A percentile compares a stretch with the other conserved stretches of the same genome.
phyloP scores from a whole-genome alignment of 129 eudicot species.

The Centella asiatica region DNA sequence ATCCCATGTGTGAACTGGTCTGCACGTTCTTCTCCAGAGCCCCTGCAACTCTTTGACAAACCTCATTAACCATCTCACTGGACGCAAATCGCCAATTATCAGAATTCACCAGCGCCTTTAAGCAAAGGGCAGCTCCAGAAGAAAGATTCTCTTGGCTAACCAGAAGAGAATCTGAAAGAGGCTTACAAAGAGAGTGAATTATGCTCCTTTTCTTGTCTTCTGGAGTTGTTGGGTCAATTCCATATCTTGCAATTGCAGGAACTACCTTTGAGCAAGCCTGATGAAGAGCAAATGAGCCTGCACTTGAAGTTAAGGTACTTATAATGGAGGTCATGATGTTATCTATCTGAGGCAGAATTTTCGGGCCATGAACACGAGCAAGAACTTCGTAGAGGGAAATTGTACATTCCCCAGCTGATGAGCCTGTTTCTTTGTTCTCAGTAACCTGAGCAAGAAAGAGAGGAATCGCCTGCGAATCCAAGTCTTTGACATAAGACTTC shows the following conservation, averaged over 20 bases:
- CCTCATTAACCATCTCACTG: slow-evolving; percentile 69
- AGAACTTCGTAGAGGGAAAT: slow-evolving; percentile 88
- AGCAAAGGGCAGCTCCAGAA: slow-evolving; percentile 84
- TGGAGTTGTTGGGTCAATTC: slow-evolving; percentile 76
- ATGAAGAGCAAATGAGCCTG: slow-evolving; percentile 89
- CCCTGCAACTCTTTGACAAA: slow-evolving; percentile 71
- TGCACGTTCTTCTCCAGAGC: slow-evolving; percentile 65
- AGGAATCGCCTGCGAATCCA: slow-evolving; percentile 79
- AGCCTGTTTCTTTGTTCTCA: slow-evolving; percentile 69
- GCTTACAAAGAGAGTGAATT: slow-evolving; percentile 74
- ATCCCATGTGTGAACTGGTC: slow-evolving; percentile 69
- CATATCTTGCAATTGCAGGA: slow-evolving; percentile 85
- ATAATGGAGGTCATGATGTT: slow-evolving; percentile 76
- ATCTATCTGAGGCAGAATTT: slow-evolving; percentile 70
- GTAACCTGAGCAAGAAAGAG: slow-evolving; percentile 93
- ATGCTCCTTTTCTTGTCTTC: slow-evolving; percentile 48
- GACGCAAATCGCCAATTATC: slow-evolving; percentile 91
- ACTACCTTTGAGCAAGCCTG: slow-evolving; percentile 96
- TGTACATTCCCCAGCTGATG: slow-evolving; percentile 70
- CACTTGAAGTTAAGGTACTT: slow-evolving; percentile 60
- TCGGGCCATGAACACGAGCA: slow-evolving; percentile 90
- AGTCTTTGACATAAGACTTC: slow-evolving; percentile 72
- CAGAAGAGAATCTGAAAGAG: slow-evolving; percentile 78
- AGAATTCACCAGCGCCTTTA: slow-evolving; percentile 75
- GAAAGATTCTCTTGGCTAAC: slow-evolving; percentile 70